A percentile compares a stretch with the other conserved stretches of the same genome.
phyloP scores from a whole-genome alignment of 495 filamentous ascomycete genomes.

The Aspergillus campestris region DNA sequence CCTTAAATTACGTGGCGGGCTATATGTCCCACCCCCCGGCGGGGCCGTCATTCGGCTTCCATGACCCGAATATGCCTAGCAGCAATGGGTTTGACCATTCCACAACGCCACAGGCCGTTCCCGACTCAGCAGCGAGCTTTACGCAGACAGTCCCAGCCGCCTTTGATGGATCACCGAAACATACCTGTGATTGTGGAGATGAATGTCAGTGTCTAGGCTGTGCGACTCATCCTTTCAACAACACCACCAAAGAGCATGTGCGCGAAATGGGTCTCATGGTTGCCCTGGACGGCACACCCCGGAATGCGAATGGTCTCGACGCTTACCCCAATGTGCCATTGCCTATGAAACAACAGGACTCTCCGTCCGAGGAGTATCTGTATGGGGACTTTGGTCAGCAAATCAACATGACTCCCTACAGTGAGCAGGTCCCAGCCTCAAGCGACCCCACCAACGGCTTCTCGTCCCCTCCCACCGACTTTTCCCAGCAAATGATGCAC shows the following conservation, averaged over 20 bases:
- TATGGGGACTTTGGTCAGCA: slow-evolving; percentile 4
- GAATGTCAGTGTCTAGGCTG: slow-evolving; percentile 64
- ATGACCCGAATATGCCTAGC: slow-evolving; percentile 6
- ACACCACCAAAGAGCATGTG: slow-evolving; percentile 58
- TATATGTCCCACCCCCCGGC: slow-evolving; percentile 9
- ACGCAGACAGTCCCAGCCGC: slow-evolving; percentile 4
- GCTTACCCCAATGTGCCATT: slow-evolving; percentile 7
- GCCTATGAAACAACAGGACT: neutral
- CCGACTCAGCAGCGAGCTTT: slow-evolving; percentile 6
- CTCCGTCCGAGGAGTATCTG: slow-evolving; percentile 2
- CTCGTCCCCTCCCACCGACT: slow-evolving; percentile 20
- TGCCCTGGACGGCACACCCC: slow-evolving; percentile 20
- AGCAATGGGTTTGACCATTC: slow-evolving; percentile 12
- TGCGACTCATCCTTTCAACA: slow-evolving; percentile 62
- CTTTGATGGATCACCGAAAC: slow-evolving; percentile 15
- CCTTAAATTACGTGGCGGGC: slow-evolving; percentile 8
- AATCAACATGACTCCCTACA: slow-evolving; percentile 15
- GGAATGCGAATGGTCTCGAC: slow-evolving; percentile 5
- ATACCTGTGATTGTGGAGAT: slow-evolving; percentile 58
- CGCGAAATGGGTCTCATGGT: slow-evolving; percentile 41
- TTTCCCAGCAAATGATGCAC: slow-evolving; percentile 30
- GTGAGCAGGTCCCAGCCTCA: slow-evolving; percentile 7
- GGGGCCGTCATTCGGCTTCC: slow-evolving; percentile 5
- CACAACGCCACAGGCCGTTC: slow-evolving; percentile 9
- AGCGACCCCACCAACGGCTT: slow-evolving; percentile 17